phyloP scores from a whole-genome alignment of 352 stramenopile genomes.

The Pythium grandisporangium region DNA sequence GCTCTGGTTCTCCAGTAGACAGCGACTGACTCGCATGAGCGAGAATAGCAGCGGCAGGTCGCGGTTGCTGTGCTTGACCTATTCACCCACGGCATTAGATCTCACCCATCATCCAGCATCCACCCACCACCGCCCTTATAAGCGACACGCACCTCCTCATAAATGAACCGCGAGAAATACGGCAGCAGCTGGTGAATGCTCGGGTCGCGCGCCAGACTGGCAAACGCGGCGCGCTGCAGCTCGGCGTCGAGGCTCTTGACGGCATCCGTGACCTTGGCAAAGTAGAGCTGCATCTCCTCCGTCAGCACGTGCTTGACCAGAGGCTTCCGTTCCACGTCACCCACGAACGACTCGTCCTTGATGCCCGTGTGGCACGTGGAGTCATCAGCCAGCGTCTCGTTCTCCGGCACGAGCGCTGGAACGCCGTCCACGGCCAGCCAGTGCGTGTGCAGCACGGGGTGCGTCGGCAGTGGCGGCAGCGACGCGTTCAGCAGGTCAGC shows the following conservation, averaged over 20 bases:
- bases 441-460: slow-evolving; percentile 65
- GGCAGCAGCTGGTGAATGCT: slow-evolving; percentile 87
- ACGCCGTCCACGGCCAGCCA: slow-evolving; percentile 81
- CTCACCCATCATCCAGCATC: too few relatives aligned
- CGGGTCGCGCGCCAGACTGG: slow-evolving; percentile 70
- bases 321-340: slow-evolving; percentile 60
- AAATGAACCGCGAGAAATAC: slow-evolving; percentile 86
- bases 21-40: slow-evolving; percentile 85
- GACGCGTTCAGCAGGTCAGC: slow-evolving; percentile 65
- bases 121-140: too few relatives aligned
- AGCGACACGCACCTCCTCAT: slow-evolving; percentile 66
- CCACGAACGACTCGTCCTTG: slow-evolving; percentile 68
- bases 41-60: slow-evolving; percentile 70
- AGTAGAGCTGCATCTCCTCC: slow-evolving; percentile 88
- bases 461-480: slow-evolving; percentile 59
- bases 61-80: slow-evolving; percentile 78
- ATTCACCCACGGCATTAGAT: not conserved
- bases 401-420: slow-evolving; percentile 76
- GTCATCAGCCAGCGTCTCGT: slow-evolving; percentile 67
- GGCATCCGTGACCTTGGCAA: slow-evolving; percentile 78
- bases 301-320: slow-evolving; percentile 83
- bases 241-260: slow-evolving; percentile 69
- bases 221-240: slow-evolving; percentile 67
- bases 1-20: slow-evolving; percentile 86
- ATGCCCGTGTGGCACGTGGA: slow-evolving; percentile 60